These are phyloP conservation scores for Hsuehochloa calcarea DNA, from an alignment of 176 grass and related monocot genomes.

Conservation along the genomic window DNA sequence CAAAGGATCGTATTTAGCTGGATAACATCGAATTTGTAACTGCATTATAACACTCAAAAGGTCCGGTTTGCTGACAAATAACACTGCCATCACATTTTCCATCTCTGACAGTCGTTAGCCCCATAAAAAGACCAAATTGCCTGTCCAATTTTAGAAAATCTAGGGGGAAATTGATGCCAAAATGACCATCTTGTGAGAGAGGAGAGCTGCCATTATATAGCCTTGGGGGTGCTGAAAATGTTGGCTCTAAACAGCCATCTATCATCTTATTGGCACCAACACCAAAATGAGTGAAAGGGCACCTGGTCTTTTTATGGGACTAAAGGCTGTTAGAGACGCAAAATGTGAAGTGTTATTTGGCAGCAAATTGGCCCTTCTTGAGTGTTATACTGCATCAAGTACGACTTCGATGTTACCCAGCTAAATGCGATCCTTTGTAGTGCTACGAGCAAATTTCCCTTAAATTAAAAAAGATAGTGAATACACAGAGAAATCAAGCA, in stretches of 20 bases:
- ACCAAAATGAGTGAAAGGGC: neutral
- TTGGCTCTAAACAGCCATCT: neutral
- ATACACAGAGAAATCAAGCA: constrained; percentile 1
- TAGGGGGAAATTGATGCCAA: neutral
- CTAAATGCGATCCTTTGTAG: neutral
- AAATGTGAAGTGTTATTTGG: neutral
- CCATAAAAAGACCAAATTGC: neutral
- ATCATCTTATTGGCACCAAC: neutral
- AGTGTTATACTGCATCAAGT: neutral
- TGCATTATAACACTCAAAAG: neutral
- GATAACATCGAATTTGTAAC: neutral
- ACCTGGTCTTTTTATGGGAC: neutral
- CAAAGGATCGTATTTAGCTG: neutral
- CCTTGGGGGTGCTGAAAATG: neutral
- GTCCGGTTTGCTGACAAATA: neutral
- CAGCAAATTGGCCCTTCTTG: neutral
- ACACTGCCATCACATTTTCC: neutral
- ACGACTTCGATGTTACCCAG: neutral
- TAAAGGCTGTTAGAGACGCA: neutral
- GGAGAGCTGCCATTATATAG: neutral
- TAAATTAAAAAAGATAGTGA: neutral
- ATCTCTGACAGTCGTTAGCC: neutral
- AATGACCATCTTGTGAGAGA: neutral
- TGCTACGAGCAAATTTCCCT: neutral
- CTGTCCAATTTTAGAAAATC: neutral